Conservation (phyloP, 2,329 filamentous ascomycete species). For the Xylaria sp. region DNA sequence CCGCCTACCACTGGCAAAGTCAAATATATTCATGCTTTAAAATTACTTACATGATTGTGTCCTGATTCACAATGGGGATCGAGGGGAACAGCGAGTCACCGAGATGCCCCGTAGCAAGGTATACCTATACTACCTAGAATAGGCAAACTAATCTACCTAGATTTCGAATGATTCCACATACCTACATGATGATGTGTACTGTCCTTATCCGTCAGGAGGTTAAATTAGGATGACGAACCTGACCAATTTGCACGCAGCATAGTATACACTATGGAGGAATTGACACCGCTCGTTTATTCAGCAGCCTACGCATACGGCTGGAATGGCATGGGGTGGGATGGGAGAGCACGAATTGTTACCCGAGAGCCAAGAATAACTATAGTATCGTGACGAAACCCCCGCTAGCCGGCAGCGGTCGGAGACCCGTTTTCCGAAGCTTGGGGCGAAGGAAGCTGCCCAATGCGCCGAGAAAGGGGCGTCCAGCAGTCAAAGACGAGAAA, state of each 20-base stretch:
- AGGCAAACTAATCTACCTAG: no score
- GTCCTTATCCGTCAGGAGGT: background rate
- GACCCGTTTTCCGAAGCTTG: constrained; percentile 29
- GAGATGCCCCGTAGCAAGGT: no score
- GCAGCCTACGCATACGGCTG: no score
- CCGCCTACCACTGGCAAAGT: no score
- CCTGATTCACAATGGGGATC: background rate
- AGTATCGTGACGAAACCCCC: constrained; percentile 1
- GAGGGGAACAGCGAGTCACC: background rate
- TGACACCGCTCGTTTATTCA: constrained; percentile 1
- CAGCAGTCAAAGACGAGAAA: constrained; percentile 18
- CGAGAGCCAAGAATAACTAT: constrained; percentile 5
- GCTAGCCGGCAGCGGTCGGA: constrained; percentile 22
- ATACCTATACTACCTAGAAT: background rate
- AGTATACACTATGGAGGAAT: background rate
- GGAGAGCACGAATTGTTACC: background rate
- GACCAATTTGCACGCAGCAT: no score
- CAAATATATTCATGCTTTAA: background rate
- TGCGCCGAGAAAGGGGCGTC: constrained; percentile 28
- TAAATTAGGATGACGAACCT: background rate
- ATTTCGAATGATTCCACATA: background rate
- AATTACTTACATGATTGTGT: background rate
- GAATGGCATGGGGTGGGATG: background rate
- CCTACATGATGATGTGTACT: background rate
- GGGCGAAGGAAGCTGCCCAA: constrained; percentile 24